A percentile compares a stretch with the other conserved stretches of the same genome.
phyloP scores from a whole-genome alignment of 495 filamentous ascomycete genomes.

The Penicillium daleae region DNA sequence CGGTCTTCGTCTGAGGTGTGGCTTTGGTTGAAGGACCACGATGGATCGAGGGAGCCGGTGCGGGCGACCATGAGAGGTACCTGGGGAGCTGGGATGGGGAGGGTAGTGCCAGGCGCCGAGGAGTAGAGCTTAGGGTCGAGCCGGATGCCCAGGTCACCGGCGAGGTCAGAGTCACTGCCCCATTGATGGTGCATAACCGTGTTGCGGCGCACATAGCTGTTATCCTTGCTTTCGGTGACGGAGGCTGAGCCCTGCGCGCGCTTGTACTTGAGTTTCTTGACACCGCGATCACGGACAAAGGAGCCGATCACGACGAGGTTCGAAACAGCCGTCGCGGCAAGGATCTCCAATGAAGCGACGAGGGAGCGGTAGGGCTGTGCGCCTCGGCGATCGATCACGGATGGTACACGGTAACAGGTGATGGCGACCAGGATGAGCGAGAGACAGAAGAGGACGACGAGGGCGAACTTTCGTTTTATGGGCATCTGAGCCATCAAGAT shows the following conservation, averaged over 20 bases:
- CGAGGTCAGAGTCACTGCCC: slow-evolving; percentile 84
- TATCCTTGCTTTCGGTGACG: slow-evolving; percentile 56
- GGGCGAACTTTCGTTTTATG: slow-evolving; percentile 63
- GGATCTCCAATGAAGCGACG: slow-evolving; percentile 74
- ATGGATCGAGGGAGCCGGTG: slow-evolving; percentile 35
- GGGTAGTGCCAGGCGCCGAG: slow-evolving; percentile 9
- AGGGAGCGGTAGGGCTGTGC: slow-evolving; percentile 77
- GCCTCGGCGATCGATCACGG: slow-evolving; percentile 63
- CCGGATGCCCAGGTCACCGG: slow-evolving; percentile 69
- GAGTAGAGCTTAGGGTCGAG: slow-evolving; percentile 61
- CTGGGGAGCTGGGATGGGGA: slow-evolving; percentile 38
- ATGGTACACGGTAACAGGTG: slow-evolving; percentile 76
- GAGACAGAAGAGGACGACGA: slow-evolving; percentile 79
- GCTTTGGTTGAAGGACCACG: slow-evolving; percentile 38
- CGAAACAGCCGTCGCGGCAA: slow-evolving; percentile 75
- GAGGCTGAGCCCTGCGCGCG: slow-evolving; percentile 54
- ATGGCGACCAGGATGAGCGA: slow-evolving; percentile 75
- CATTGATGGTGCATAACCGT: slow-evolving; percentile 64
- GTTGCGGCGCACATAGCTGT: slow-evolving; percentile 52
- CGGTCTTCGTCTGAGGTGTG: slow-evolving; percentile 33
- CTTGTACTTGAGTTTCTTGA: slow-evolving; percentile 78
- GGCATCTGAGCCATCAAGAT: slow-evolving; percentile 75
- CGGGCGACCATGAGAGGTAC: slow-evolving; percentile 32
- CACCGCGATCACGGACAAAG: slow-evolving; percentile 76
- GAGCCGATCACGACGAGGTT: slow-evolving; percentile 81